These are phyloP conservation scores for Linnemannia zychae DNA, from an alignment of 192 early-diverging fungal species.

Conservation along the genomic window DNA sequence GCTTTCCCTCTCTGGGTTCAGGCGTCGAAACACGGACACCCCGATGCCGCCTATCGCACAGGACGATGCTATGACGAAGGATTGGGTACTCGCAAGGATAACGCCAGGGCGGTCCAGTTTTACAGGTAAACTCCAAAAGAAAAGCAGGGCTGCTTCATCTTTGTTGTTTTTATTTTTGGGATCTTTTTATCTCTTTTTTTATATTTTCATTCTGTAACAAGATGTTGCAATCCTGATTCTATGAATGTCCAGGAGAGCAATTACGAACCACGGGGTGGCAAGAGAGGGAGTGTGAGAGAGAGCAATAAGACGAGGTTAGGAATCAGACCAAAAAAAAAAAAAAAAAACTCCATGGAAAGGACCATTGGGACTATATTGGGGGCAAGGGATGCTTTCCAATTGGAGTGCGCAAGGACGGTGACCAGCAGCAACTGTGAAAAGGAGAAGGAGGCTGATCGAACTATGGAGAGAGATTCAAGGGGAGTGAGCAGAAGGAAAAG, in stretches of 20 bases:
- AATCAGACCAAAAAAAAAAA: neutral
- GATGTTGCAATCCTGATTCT: neutral
- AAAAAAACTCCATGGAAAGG: neutral
- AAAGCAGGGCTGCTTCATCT: neutral
- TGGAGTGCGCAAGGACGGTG: neutral
- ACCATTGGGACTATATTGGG: neutral
- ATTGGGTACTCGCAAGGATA: conserved; percentile 72
- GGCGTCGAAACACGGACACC: conserved; percentile 78
- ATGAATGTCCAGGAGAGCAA: neutral
- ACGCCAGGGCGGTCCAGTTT: conserved; percentile 74
- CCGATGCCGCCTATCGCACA: conserved; percentile 75
- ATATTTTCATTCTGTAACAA: neutral
- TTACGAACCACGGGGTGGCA: neutral
- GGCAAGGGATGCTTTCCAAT: no score
- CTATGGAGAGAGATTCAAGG: neutral
- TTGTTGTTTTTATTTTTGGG: conserved; percentile 8
- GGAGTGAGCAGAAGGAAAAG: neutral
- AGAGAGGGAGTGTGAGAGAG: conserved; percentile 2
- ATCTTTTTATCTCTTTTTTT: no score
- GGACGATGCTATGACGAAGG: conserved; percentile 80
- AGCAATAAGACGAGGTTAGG: neutral
- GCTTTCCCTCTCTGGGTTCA: conserved; percentile 76
- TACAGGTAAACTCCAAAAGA: conserved; percentile 67
- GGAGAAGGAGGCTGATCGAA: neutral
- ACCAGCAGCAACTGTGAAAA: neutral